Percentiles rank a stretch among this genome's conserved stretches.
Conservation (phyloP, 306 rosid species). For the Glycine latifolia region DNA sequence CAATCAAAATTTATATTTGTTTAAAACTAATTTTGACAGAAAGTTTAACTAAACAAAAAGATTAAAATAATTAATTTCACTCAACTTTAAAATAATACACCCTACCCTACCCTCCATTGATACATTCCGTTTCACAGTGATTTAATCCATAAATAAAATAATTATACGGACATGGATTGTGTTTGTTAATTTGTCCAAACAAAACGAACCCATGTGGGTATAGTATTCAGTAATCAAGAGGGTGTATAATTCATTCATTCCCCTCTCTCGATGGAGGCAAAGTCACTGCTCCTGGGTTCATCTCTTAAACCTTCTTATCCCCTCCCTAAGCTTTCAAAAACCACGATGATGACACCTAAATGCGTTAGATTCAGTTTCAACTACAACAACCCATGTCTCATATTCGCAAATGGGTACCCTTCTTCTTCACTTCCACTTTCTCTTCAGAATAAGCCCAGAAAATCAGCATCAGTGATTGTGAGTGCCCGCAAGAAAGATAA, state of each 20-base stretch:
- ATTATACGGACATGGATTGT: neutral
- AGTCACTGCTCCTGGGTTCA: slow-evolving; percentile 50
- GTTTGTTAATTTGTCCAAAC: neutral
- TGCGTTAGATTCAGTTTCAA: slow-evolving; percentile 34
- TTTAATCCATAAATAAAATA: no score
- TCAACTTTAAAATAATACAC: no score
- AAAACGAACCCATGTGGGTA: neutral
- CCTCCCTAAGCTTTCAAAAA: slow-evolving; percentile 40
- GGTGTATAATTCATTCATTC: no score
- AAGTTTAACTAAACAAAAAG: no score
- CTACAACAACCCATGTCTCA: slow-evolving; percentile 31
- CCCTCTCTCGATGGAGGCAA: slow-evolving; percentile 49
- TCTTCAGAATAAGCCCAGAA: slow-evolving; percentile 49
- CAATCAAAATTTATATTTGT: no score
- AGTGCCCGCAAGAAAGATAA: slow-evolving; percentile 60
- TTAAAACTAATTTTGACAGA: no score
- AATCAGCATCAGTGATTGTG: slow-evolving; percentile 55
- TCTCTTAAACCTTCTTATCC: slow-evolving; percentile 46
- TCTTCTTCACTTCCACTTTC: slow-evolving; percentile 46
- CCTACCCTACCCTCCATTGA: no score
- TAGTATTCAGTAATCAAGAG: no score
- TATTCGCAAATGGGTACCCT: slow-evolving; percentile 42
- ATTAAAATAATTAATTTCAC: no score
- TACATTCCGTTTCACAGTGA: no score
- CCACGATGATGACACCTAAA: slow-evolving; percentile 32